Percentiles rank a stretch among this genome's conserved stretches.
These are phyloP conservation scores for Linnemannia schmuckeri DNA, from an alignment of 192 early-diverging fungal genomes.

Conservation along the genomic window DNA sequence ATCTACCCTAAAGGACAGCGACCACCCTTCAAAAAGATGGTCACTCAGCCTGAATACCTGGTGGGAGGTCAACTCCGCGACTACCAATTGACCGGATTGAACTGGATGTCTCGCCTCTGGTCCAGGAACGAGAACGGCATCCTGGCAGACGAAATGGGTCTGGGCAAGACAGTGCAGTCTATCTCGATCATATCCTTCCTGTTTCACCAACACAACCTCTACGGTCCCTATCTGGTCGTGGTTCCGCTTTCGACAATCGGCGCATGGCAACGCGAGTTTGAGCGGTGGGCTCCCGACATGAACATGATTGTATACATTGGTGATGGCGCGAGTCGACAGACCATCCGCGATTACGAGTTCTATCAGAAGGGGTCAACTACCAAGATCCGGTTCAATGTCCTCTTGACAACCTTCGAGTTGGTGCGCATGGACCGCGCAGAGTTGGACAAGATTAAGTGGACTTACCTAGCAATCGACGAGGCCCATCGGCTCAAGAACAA, in stretches of 20 bases:
- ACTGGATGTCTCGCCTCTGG: conserved; percentile 98
- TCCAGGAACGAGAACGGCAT: conserved; percentile 96
- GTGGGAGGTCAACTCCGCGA: conserved; percentile 91
- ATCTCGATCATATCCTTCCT: conserved; percentile 94
- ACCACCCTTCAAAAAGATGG: conserved; percentile 82
- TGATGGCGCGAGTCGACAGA: conserved; percentile 80
- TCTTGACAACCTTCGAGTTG: conserved; percentile 97
- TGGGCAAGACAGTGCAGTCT: conserved; percentile 98
- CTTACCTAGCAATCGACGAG: conserved; percentile 95
- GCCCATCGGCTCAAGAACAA: conserved; percentile 98
- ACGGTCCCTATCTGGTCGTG: conserved; percentile 96
- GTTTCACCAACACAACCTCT: conserved; percentile 85
- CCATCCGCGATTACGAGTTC: conserved; percentile 97
- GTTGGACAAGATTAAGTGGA: conserved; percentile 90
- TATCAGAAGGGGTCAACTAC: conserved; percentile 69
- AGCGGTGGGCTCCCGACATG: conserved; percentile 94
- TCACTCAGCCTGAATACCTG: conserved; percentile 87
- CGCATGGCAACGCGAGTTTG: conserved; percentile 97
- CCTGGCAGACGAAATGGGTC: conserved; percentile 94
- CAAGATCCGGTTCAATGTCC: conserved; percentile 87
- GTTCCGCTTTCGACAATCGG: conserved; percentile 96
- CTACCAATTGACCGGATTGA: conserved; percentile 95
- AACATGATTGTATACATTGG: conserved; percentile 94
- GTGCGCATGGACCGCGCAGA: conserved; percentile 91
- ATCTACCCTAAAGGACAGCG: conserved; percentile 68